phyloP scores from a whole-genome alignment of 257 asterid species.

The Leonotis leonurus region DNA sequence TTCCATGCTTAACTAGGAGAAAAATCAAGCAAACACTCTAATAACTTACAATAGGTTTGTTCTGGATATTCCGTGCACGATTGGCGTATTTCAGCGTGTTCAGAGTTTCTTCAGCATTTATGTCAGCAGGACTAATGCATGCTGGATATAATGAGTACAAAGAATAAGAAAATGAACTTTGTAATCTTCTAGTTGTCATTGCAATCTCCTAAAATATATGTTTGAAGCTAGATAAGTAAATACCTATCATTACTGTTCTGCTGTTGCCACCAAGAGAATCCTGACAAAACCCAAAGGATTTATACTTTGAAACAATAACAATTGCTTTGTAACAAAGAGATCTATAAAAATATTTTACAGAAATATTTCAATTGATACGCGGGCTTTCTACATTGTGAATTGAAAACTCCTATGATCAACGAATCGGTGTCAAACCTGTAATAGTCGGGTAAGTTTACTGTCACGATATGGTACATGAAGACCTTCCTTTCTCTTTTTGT shows the following conservation, averaged over 20 bases:
- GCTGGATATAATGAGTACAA: constrained; percentile 44
- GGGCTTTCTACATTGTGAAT: not conserved
- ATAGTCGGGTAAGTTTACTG: constrained; percentile 95
- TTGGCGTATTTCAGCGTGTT: constrained; percentile 96
- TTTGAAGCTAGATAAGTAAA: not conserved
- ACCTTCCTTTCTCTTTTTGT: constrained; percentile 93
- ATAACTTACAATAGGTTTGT: constrained; percentile 88
- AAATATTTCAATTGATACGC: not conserved
- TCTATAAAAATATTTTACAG: not conserved
- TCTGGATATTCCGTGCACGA: constrained; percentile 98
- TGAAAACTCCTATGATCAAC: too few relatives aligned
- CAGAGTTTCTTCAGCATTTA: constrained; percentile 98
- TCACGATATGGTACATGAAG: constrained; percentile 96
- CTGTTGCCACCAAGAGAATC: constrained; percentile 99
- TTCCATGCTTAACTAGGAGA: constrained; percentile 3
- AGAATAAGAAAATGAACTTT: constrained; percentile 6
- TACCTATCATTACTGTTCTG: constrained; percentile 98
- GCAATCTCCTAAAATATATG: not conserved
- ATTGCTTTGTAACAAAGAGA: not conserved
- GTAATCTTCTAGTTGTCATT: not conserved
- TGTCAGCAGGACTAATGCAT: constrained; percentile 98
- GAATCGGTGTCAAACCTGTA: constrained; percentile 89
- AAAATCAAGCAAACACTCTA: not conserved
- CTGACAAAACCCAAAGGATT: constrained; percentile 38
- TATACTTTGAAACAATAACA: not conserved